These are phyloP conservation scores for Colletotrichum sublineola DNA, from an alignment of 2,329 filamentous ascomycete species.

Conservation along the genomic window DNA sequence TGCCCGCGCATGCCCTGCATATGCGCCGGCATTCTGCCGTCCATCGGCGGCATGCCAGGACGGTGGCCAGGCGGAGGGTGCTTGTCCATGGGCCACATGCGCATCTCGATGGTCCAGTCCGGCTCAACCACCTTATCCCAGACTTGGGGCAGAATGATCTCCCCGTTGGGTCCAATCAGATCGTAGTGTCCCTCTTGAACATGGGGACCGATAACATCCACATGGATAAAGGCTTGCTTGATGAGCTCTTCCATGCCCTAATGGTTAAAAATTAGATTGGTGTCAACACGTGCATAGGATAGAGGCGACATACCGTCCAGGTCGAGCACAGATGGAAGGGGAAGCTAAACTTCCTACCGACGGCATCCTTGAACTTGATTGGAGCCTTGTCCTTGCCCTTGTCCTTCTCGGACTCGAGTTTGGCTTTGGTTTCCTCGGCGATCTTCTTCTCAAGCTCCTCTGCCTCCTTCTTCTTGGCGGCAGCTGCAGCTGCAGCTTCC, in stretches of 20 bases:
- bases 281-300: not conserved
- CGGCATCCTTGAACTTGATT: constrained; percentile 91
- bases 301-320: constrained; percentile 75
- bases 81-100: constrained; percentile 69
- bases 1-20: constrained; percentile 7
- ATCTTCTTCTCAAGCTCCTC: constrained; percentile 67
- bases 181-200: constrained; percentile 86
- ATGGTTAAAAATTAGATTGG: constrained; percentile 44
- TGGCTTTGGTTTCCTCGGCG: constrained; percentile 67
- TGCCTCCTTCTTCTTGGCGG: constrained; percentile 65
- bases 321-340: constrained; percentile 88
- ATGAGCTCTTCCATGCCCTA: constrained; percentile 90
- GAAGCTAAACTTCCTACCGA: constrained; percentile 92
- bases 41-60: constrained; percentile 12
- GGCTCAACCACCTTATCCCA: constrained; percentile 88
- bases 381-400: constrained; percentile 73
- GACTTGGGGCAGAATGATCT: constrained; percentile 84
- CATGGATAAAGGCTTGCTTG: constrained; percentile 84
- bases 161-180: constrained; percentile 81
- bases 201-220: constrained; percentile 81
- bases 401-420: constrained; percentile 61
- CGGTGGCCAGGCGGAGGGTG: constrained; percentile 13
- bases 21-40: constrained; percentile 13
- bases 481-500: constrained; percentile 48
- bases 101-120: constrained; percentile 79